A percentile compares a stretch with the other conserved stretches of the same genome.
phyloP scores from a whole-genome alignment of 1,139 yeast genomes.

The Pichia sp. region DNA sequence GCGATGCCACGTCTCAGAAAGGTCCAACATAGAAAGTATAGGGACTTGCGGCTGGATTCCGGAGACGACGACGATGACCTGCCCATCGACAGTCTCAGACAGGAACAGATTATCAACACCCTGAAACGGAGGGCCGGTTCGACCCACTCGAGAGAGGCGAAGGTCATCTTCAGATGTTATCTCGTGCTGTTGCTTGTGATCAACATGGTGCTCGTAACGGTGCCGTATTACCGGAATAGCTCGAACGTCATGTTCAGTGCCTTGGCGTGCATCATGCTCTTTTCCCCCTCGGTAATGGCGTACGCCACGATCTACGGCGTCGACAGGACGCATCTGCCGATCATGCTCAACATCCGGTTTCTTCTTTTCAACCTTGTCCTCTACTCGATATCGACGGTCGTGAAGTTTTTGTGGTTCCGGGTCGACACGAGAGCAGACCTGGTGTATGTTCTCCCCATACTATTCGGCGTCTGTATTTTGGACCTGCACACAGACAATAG shows the following conservation, averaged over 20 bases:
- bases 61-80: constrained; percentile 13
- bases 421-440: constrained; percentile 5
- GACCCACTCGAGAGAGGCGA: constrained; percentile 1
- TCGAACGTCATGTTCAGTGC: constrained; percentile 24
- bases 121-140: constrained; percentile 13
- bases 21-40: constrained; percentile 24
- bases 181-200: constrained; percentile 20
- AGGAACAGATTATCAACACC: constrained; percentile 20
- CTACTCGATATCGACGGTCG: not conserved
- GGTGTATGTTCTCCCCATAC: constrained; percentile 26
- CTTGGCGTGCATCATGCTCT: constrained; percentile 20
- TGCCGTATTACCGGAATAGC: constrained; percentile 25
- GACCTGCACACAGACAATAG: constrained; percentile 21
- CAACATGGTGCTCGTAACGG: constrained; percentile 23
- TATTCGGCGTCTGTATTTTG: constrained; percentile 18
- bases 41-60: constrained; percentile 1
- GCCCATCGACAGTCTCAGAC: constrained; percentile 26
- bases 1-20: constrained; percentile 30
- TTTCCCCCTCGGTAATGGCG: constrained; percentile 14
- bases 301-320: constrained; percentile 18
- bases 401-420: not conserved
- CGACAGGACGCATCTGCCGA: not conserved
- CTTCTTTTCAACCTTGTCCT: not conserved
- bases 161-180: constrained; percentile 12
- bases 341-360: not conserved